Evolutionary conservation across 495 filamentous ascomycete genomes (phyloP), one percentile per base, ranked within the genome.

Genomic region (Hypoxylon trugodes): DNA sequence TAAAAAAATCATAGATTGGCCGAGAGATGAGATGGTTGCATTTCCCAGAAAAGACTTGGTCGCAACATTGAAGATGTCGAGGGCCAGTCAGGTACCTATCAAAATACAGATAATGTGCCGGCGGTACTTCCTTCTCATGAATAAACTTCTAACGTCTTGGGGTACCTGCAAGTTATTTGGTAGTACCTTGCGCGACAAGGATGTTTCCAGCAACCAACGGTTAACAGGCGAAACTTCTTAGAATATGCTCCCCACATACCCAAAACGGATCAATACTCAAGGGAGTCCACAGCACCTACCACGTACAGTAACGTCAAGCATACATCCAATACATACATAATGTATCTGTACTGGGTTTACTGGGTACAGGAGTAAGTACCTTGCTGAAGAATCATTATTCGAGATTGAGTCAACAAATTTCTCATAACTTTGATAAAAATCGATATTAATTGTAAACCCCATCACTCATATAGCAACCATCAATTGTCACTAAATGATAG

Each of bases 11-110:
- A 33, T 30, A 48, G 28, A 48, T 48, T 48, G 26, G 45, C 35
- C 26, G 37, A 45, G 55, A 59, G 58, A 61, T 61, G 58, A 61
- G 32, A 62, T 41, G 63, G 63, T 66, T 66, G 58, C 63, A 66
- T 66, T 66, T 46, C 48, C 24, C 52, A 26, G 13, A 65, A 45
- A 28, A 61, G 56, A 43, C 56, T 54, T 66, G 62, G 12, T 60
- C 48, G 15, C 10, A 18, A 41, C 9, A 57, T 13, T 38, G 36
- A 59, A 19, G 26, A 28, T 42, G 2, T 45, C 12, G 9, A 33
- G 3, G 26, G n/a, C 22, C 13, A 30, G 22, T 10, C n/a, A 26
- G 36, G 36, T 30, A 28, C 8, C n/a, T n/a, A n/a, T n/a, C n/a
- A n/a, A n/a, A 28, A 15, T 47, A 32, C 18, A 45, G 25, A 10